Base-by-base conservation (phyloP, 1,139 yeast genomes). In the Yamadazyma pseudoaaseri region DNA sequence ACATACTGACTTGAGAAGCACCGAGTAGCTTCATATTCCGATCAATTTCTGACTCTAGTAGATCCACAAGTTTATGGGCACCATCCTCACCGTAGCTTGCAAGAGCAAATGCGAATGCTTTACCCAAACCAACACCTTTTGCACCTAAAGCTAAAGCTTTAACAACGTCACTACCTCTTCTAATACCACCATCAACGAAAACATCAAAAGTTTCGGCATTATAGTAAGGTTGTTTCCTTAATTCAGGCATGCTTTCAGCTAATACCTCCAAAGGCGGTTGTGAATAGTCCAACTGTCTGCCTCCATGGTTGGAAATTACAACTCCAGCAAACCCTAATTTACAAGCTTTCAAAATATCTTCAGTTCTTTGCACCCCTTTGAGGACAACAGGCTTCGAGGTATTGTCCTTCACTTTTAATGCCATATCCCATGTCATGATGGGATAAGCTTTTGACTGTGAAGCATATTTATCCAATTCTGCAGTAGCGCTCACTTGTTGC, bases 131-230 rank as follows among this genome's bases (percentile, higher is more conserved):
- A 10, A 72, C 73, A n/a, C 73, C 78, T 27, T 59, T 70, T 10
- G 78, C 79, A 6, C 79, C 79, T 6, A 73, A 56, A 28, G 76
- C 71, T 10, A 73, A 46, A 0, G 78, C 79, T 42, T 73, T 73
- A 33, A 72, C 48, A 3, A 73, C 58, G 46, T 73, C 79, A 10
- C 74, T 65, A 5, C 77, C 79, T 40, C 79, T 57, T 37, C 73
- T 57, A 32, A 73, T 61, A 12, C 79, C 79, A 16, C 79, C 79
- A 49, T 73, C 79, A 14, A 73, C 51, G 43, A 58, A 72, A 7
- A 73, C 56, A 33, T 70, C 72, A 6, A 66, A 43, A 29, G 56
- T 58, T 6, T 43, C 47, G 31, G 60, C 58, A 9, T 48, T 47
- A 33, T 65, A 62, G 24, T 65, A 58, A 1, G 51, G 47, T 16